Conservation (phyloP, 2,329 filamentous ascomycete genomes). For the Monilinia polystroma region DNA sequence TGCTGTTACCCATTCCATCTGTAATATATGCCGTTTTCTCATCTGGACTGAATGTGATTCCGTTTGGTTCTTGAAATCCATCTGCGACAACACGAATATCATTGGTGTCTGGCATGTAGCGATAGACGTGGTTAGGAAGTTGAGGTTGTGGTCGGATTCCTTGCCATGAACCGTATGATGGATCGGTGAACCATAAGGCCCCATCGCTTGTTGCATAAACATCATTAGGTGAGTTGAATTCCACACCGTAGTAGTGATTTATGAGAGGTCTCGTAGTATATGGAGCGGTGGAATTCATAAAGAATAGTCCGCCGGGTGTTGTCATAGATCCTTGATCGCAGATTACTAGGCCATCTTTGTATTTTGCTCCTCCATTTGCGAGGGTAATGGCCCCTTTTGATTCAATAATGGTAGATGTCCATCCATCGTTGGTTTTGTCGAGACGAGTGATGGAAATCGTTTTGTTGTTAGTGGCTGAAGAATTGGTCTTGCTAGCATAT, state of each 20-base stretch:
- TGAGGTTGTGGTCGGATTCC: slow-evolving; percentile 54
- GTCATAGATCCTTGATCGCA: slow-evolving; percentile 29
- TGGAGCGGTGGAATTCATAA: slow-evolving; percentile 26
- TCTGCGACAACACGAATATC: slow-evolving; percentile 57
- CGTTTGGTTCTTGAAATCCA: slow-evolving; percentile 55
- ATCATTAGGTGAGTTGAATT: slow-evolving; percentile 60
- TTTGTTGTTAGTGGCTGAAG: slow-evolving; percentile 26
- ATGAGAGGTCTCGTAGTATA: slow-evolving; percentile 46
- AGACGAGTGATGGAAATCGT: slow-evolving; percentile 25
- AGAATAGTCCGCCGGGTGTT: slow-evolving; percentile 25
- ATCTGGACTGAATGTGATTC: slow-evolving; percentile 56
- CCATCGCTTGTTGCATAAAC: slow-evolving; percentile 51
- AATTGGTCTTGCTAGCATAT: slow-evolving; percentile 42
- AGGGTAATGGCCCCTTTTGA: slow-evolving; percentile 21
- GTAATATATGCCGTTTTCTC: slow-evolving; percentile 54
- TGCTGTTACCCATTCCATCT: slow-evolving; percentile 45
- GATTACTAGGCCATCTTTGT: slow-evolving; percentile 28
- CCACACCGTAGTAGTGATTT: slow-evolving; percentile 59
- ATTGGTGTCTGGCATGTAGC: slow-evolving; percentile 51
- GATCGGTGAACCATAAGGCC: slow-evolving; percentile 62
- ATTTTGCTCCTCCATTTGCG: slow-evolving; percentile 29
- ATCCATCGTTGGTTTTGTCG: slow-evolving; percentile 49
- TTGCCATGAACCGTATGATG: slow-evolving; percentile 57
- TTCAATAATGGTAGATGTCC: slow-evolving; percentile 23
- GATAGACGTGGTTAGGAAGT: slow-evolving; percentile 58